A percentile compares a stretch with the other conserved stretches of the same genome.
These are phyloP conservation scores for Amanita muscaria DNA, from an alignment of 768 basidiomycete species.

Conservation along the genomic window DNA sequence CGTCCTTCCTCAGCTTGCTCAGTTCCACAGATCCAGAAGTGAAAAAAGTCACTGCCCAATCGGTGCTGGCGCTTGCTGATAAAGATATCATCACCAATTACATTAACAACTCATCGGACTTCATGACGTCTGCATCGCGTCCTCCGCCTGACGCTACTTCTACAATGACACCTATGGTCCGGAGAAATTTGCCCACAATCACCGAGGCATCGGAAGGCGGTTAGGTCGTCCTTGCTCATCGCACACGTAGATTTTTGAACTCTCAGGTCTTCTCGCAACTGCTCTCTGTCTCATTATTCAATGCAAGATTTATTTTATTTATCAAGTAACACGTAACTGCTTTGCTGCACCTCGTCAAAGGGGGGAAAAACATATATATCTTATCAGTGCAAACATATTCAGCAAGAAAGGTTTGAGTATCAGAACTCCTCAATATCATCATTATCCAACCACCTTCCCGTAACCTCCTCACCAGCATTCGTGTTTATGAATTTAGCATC, in stretches of 20 bases:
- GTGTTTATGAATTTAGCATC: conserved; percentile 10
- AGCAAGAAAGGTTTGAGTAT: neutral
- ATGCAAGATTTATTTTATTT: conserved; percentile 7
- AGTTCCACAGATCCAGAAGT: neutral
- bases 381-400: neutral
- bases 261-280: no score
- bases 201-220: neutral
- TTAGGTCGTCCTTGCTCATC: no score
- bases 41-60: conserved; percentile 1
- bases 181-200: neutral
- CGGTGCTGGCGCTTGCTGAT: conserved; percentile 1
- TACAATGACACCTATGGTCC: neutral
- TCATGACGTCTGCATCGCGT: neutral
- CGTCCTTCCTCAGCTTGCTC: conserved; percentile 10
- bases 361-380: conserved; percentile 1
- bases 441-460: conserved; percentile 44
- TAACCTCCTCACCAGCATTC: conserved; percentile 23
- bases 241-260: no score
- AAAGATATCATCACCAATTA: conserved; percentile 2
- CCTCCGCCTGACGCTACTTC: neutral
- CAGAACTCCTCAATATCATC: conserved; percentile 53
- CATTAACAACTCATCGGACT: neutral
- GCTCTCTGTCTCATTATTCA: no score
- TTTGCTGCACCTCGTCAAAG: neutral
- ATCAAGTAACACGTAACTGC: conserved; percentile 1